Evolutionary conservation across 139 green algal genomes (phyloP), one percentile per base, ranked within the genome.

Genomic region (Chlorella sp.): DNA sequence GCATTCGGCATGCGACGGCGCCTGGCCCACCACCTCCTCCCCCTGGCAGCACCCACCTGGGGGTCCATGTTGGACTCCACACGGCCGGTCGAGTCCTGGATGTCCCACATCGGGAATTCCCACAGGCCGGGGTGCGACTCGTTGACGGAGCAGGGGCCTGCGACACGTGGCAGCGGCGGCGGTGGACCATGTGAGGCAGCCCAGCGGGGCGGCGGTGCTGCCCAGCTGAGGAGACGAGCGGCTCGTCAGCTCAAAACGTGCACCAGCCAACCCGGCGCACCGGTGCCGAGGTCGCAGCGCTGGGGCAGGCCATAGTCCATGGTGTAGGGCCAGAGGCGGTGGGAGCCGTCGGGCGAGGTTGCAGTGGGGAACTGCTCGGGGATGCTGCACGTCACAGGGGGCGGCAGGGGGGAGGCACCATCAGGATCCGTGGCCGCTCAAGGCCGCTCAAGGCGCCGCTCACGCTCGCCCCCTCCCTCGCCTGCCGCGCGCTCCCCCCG

Each of bases 1-100:
- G 11, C 21, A 5, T 19, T 27, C 9, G 51, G 51, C 51, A 29
- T 19, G 5, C 11, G 11, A 59, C 6, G 51, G 21, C 5, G 51
- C 11, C 51, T 23, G 29, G 51, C 21, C 51, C 51, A 33, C 40
- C 38, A n/a, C n/a, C 40, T 17, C 40, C 40, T 25, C 40, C 36
- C 8, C 41, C 40, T 7, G 4, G 35, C 1, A 41, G 19, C 1
- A 3, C 64, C 9, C 69, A 75, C 69, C 53, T 78, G 72, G 9
- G 72, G 72, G 72, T 78, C 72, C 72, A 78, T 78, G 72, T 78
- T 78, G 46, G 72, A 72, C 31, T 72, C 60, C 72, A 78, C 72
- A 45, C 71, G 60, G 6, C 61, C 60, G 1, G 33, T 69, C 15
- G 62, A 60, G 61, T 78, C 65, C 72, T 78, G 72, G 8, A 78